These are phyloP conservation scores for Grammothele lineata DNA, from an alignment of 768 basidiomycete genomes.

Conservation along the genomic window DNA sequence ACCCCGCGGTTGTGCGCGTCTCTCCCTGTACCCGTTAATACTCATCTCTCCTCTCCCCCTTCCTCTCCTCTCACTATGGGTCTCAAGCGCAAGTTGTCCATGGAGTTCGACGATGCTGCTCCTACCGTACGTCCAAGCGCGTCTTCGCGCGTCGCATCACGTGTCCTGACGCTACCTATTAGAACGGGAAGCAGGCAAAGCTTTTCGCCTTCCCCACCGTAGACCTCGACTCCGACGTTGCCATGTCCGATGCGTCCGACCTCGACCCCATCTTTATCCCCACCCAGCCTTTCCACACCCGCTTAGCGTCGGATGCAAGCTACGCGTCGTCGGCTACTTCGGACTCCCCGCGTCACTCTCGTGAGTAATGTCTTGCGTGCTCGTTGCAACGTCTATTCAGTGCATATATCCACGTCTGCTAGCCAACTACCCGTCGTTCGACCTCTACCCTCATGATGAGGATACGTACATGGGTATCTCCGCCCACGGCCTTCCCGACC, in stretches of 20 bases:
- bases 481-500: slow-evolving; percentile 30
- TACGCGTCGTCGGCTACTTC: slow-evolving; percentile 35
- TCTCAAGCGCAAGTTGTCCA: slow-evolving; percentile 71
- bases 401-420: not conserved
- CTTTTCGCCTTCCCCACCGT: slow-evolving; percentile 65
- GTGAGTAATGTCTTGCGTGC: slow-evolving; percentile 17
- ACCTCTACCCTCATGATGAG: slow-evolving; percentile 53
- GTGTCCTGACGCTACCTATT: slow-evolving; percentile 20
- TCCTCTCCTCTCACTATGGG: slow-evolving; percentile 42
- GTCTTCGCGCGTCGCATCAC: slow-evolving; percentile 11
- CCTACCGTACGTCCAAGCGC: slow-evolving; percentile 23
- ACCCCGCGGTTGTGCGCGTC: too few species aligned
- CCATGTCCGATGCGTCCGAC: slow-evolving; percentile 63
- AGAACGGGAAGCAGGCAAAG: slow-evolving; percentile 69
- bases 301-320: slow-evolving; percentile 63
- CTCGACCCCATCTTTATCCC: slow-evolving; percentile 49
- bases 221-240: slow-evolving; percentile 57
- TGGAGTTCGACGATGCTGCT: slow-evolving; percentile 47
- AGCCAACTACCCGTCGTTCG: slow-evolving; percentile 56
- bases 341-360: slow-evolving; percentile 22
- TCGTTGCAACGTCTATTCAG: not conserved
- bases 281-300: slow-evolving; percentile 50
- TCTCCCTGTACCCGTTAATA: slow-evolving; percentile 1
- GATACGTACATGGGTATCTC: slow-evolving; percentile 45
- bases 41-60: not conserved